These are phyloP conservation scores for Neophaeococcomyces mojaviensis DNA, from an alignment of 2,329 filamentous ascomycete genomes.

Conservation along the genomic window DNA sequence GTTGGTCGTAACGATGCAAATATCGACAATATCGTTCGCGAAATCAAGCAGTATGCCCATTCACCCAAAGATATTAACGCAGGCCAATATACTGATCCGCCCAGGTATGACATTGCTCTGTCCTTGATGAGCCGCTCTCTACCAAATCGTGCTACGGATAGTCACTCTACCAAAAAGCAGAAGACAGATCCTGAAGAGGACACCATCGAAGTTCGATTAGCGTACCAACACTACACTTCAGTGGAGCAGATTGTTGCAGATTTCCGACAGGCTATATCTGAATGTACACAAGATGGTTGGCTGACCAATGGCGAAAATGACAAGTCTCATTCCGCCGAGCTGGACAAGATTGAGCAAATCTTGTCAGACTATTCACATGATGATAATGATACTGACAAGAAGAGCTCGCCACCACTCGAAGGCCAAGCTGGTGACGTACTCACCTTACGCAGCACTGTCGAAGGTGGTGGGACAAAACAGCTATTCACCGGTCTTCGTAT, in stretches of 20 bases:
- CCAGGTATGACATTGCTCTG: slow-evolving; percentile 38
- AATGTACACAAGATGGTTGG: neutral
- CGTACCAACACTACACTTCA: neutral
- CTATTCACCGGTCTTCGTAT: slow-evolving; percentile 79
- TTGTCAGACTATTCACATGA: neutral
- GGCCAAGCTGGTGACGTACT: slow-evolving; percentile 14
- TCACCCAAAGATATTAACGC: neutral
- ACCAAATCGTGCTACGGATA: slow-evolving; percentile 22
- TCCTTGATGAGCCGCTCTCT: slow-evolving; percentile 35
- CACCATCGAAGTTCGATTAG: slow-evolving; percentile 5
- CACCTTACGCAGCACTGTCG: slow-evolving; percentile 19
- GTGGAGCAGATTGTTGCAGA: slow-evolving; percentile 1
- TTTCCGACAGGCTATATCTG: neutral
- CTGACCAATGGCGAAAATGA: neutral
- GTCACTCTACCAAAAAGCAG: slow-evolving; percentile 2
- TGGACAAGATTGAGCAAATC: neutral
- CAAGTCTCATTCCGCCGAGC: neutral
- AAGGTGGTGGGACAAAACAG: slow-evolving; percentile 53
- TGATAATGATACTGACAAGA: neutral
- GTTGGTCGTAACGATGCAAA: neutral
- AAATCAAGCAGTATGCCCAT: slow-evolving; percentile 2
- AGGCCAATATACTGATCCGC: neutral
- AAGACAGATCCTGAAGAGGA: slow-evolving; percentile 7
- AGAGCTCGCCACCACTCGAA: too few species aligned
- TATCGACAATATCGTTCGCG: slow-evolving; percentile 4